Conservation (phyloP, 352 stramenopile genomes). For the Phytopythium helicoides region DNA sequence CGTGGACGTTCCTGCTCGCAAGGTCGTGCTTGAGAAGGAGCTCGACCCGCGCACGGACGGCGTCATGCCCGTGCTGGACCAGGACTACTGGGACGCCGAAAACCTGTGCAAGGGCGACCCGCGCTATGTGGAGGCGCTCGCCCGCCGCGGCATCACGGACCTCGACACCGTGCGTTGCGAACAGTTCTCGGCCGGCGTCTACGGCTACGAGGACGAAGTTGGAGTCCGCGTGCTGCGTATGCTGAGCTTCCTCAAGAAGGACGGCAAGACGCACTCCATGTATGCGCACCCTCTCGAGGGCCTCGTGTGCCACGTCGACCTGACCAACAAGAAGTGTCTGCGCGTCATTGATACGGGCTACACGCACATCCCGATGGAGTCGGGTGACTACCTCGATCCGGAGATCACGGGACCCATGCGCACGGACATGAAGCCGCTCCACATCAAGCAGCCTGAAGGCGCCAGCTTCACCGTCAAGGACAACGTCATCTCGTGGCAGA, state of each 20-base stretch:
- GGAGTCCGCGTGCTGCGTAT: conserved; percentile 44
- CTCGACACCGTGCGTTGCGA: conserved; percentile 33
- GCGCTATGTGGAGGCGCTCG: conserved; percentile 33
- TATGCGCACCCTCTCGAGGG: conserved; percentile 45
- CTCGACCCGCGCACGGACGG: conserved; percentile 40
- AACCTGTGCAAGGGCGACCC: conserved; percentile 39
- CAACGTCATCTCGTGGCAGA: conserved; percentile 73
- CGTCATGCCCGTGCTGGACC: conserved; percentile 41
- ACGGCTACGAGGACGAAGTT: conserved; percentile 33
- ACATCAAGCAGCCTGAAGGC: conserved; percentile 72
- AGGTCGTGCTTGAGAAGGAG: conserved; percentile 28
- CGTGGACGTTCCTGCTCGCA: conserved; percentile 29
- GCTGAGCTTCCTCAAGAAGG: conserved; percentile 43
- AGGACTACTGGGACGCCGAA: conserved; percentile 44
- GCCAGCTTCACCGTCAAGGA: conserved; percentile 69
- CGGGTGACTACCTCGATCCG: conserved; percentile 41
- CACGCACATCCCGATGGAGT: conserved; percentile 40
- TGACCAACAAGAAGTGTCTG: conserved; percentile 36
- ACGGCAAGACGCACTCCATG: conserved; percentile 43
- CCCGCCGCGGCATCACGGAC: conserved; percentile 42
- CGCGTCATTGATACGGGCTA: conserved; percentile 41
- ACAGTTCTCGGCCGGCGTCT: conserved; percentile 45
- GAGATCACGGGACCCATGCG: conserved; percentile 35
- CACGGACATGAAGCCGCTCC: conserved; percentile 53
- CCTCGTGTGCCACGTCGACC: conserved; percentile 39